A percentile compares a stretch with the other conserved stretches of the same genome.
These are phyloP conservation scores for Colletotrichum orchidophilum DNA, from an alignment of 2,329 filamentous ascomycete genomes.

Conservation along the genomic window DNA sequence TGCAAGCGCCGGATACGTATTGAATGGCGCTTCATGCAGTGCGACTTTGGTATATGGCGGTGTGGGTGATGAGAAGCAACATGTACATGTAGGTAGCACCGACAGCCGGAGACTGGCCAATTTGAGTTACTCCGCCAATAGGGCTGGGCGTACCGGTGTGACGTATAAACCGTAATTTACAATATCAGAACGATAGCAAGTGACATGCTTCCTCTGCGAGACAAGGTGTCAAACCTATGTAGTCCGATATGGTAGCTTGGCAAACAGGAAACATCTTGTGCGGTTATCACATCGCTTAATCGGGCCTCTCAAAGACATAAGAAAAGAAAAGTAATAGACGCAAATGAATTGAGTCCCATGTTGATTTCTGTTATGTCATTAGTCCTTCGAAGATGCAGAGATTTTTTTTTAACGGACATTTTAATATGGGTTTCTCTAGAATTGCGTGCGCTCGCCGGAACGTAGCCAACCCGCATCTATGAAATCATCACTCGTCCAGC, in stretches of 20 bases:
- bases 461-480: background rate
- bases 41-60: background rate
- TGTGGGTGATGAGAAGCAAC: background rate
- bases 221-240: background rate
- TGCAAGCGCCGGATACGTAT: conserved; percentile 2
- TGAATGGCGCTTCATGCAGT: background rate
- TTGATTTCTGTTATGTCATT: background rate
- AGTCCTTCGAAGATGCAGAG: background rate
- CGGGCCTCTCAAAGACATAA: too few relatives aligned
- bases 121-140: background rate
- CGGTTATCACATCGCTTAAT: background rate
- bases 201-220: background rate
- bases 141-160: background rate
- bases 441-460: background rate
- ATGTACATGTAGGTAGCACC: background rate
- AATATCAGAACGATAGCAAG: background rate
- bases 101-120: background rate
- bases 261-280: background rate
- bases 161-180: background rate
- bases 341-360: background rate
- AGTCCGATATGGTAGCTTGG: background rate
- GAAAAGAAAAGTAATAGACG: background rate
- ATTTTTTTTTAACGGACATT: conserved; percentile 8
- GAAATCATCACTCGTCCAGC: conserved; percentile 4
- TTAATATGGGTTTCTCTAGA: conserved; percentile 3